Evolutionary conservation across 2,329 filamentous ascomycete genomes (phyloP).

Genomic region (Pseudogymnoascus sp.): DNA sequence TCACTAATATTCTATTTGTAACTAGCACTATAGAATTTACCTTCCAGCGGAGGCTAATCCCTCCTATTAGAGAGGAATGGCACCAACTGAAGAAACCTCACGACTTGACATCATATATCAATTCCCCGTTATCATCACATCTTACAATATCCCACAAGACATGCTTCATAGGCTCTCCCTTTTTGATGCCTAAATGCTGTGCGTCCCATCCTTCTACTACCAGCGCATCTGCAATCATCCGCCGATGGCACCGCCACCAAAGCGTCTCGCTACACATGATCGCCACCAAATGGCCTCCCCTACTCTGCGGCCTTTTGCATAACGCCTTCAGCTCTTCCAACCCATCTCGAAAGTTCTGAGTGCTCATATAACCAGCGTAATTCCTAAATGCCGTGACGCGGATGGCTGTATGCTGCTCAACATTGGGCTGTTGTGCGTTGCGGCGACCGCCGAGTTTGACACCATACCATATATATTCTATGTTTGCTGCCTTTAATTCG

Average conservation of each 20-base stretch:
- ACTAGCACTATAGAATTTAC: no score
- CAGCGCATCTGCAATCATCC: conserved; percentile 17
- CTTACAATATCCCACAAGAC: conserved; percentile 15
- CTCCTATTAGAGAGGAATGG: background rate
- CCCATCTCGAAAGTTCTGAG: conserved; percentile 11
- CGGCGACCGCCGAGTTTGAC: conserved; percentile 8
- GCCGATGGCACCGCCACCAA: conserved; percentile 18
- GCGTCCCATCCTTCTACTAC: conserved; percentile 14
- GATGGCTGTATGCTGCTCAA: conserved; percentile 14
- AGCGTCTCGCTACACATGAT: conserved; percentile 18
- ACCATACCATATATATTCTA: conserved; percentile 13
- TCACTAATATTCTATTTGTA: no score
- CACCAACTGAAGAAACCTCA: background rate
- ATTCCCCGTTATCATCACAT: conserved; percentile 7
- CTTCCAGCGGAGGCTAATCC: no score
- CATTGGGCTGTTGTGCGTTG: conserved; percentile 12
- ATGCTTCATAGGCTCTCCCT: conserved; percentile 14
- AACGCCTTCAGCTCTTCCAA: conserved; percentile 12
- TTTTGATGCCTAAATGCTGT: conserved; percentile 14
- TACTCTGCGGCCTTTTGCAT: background rate
- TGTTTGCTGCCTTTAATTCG: conserved; percentile 11
- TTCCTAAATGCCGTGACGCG: conserved; percentile 16
- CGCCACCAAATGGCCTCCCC: background rate
- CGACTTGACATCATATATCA: conserved; percentile 15
- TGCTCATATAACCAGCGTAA: conserved; percentile 17